Base-by-base conservation (phyloP, 306 rosid species). In the Sophora flavescens region DNA sequence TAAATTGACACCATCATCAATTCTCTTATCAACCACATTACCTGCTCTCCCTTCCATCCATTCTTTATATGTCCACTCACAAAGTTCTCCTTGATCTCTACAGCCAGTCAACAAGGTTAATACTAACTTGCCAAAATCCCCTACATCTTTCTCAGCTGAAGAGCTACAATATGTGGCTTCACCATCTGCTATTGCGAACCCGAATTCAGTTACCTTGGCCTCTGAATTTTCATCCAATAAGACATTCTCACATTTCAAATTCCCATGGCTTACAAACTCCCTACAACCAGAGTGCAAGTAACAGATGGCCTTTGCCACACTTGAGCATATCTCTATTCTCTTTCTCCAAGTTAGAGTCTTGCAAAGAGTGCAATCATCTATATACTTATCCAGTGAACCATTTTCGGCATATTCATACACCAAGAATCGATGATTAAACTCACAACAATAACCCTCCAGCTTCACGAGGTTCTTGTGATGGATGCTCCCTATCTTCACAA, bases 401-500 rank as follows among this genome's bases (percentile, higher is more conserved):
- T 87, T 86, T 81, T 86, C 84, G 53, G 70, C 82, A 72, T 84
- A 87, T 68, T 93, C 93, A 70, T 88, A 89, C 63, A 87, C 82
- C 75, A 90, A 67, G 61, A 74, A 87, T 62, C 91, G 79, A 53
- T 86, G 89, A 74, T 72, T 77, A 26, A 59, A 78, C 81, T 93
- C 96, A 32, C 97, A 90, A 22, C 97, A 93, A 62, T 86, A 93
- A 15, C 97, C 97, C 80, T 88, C 93, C 68, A 93, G 89, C 89
- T 83, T 88, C 80, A 80, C 79, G 39, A 93, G 92, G 69, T 87
- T 87, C 82, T 82, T 93, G 87, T 93, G 97, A 76, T 83, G 84
- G 81, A 93, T 88, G 85, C 76, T 84, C 56, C 96, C 92, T 4
- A 89, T 53, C 83, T 83, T 86, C 58, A 84, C 14, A 65, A 84